Percentiles rank a stretch among this genome's conserved stretches.
Conservation (phyloP, 345 rosid genomes). For the Erucastrum elatum region DNA sequence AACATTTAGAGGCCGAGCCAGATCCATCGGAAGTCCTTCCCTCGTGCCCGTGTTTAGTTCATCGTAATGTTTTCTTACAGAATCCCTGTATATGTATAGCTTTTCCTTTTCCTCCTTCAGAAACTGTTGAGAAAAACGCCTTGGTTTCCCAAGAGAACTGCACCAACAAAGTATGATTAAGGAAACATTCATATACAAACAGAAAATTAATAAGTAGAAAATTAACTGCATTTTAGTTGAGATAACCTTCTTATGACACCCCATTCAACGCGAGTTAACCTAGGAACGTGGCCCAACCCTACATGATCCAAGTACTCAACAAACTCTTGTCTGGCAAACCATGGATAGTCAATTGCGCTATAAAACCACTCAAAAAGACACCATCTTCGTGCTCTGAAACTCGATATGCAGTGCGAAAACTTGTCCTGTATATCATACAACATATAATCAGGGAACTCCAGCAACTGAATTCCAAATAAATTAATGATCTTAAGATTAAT, state of each 20-base stretch:
- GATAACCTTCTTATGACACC: constrained; percentile 78
- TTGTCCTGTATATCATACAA: constrained; percentile 48
- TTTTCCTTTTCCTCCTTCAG: constrained; percentile 81
- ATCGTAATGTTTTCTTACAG: constrained; percentile 72
- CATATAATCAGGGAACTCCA: constrained; percentile 27
- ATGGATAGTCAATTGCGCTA: constrained; percentile 84
- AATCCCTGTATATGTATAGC: constrained; percentile 67
- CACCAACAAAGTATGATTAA: constrained; percentile 29
- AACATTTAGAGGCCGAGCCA: constrained; percentile 72
- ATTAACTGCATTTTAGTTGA: constrained; percentile 25
- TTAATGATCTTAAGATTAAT: constrained; percentile 46
- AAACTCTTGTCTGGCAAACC: constrained; percentile 89
- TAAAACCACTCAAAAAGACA: constrained; percentile 79
- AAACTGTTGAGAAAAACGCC: constrained; percentile 76
- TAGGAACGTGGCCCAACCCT: constrained; percentile 81
- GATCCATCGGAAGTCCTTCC: constrained; percentile 85
- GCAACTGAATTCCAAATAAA: constrained; percentile 30
- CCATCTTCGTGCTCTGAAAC: constrained; percentile 60
- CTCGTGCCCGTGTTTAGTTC: constrained; percentile 62
- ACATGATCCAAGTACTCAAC: constrained; percentile 83
- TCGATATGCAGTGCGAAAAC: constrained; percentile 60
- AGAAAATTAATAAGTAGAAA: background rate
- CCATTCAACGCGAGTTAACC: constrained; percentile 87
- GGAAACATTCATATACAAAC: constrained; percentile 4
- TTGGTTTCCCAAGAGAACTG: constrained; percentile 88